Conservation (phyloP, 2,329 filamentous ascomycete genomes). For the Fusarium nematophilum region DNA sequence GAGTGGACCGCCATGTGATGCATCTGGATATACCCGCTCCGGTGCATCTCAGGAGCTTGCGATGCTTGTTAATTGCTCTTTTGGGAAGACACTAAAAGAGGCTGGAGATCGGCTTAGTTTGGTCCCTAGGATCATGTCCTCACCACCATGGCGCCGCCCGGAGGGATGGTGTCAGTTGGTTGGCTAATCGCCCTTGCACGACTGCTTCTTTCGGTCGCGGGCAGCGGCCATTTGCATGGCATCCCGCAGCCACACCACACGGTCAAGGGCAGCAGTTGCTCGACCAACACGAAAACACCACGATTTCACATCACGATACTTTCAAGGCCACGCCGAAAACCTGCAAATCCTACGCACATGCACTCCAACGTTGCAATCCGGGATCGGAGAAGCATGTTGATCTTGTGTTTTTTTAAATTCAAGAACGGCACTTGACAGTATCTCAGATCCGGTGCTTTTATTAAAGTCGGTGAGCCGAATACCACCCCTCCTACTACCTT, state of each 20-base stretch:
- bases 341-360: too few relatives aligned
- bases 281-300: slow-evolving; percentile 24
- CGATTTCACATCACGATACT: slow-evolving; percentile 24
- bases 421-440: neutral
- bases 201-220: slow-evolving; percentile 31
- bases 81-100: slow-evolving; percentile 18
- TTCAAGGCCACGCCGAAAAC: neutral
- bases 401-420: neutral
- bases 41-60: slow-evolving; percentile 26
- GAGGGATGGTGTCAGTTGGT: slow-evolving; percentile 34
- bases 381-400: neutral
- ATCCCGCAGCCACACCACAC: neutral
- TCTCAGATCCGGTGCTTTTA: neutral
- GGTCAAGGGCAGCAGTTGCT: too few relatives aligned
- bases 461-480: slow-evolving; percentile 22
- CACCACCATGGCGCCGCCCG: slow-evolving; percentile 15
- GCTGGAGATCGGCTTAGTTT: slow-evolving; percentile 30
- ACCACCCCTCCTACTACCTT: slow-evolving; percentile 17
- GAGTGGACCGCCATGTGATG: slow-evolving; percentile 30
- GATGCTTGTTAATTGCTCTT: neutral
- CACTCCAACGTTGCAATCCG: neutral
- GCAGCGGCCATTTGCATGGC: neutral
- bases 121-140: slow-evolving; percentile 26
- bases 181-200: slow-evolving; percentile 32
- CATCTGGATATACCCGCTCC: slow-evolving; percentile 39